Base-by-base conservation (phyloP, 495 filamentous ascomycete species). In the Venustampulla echinocandica region DNA sequence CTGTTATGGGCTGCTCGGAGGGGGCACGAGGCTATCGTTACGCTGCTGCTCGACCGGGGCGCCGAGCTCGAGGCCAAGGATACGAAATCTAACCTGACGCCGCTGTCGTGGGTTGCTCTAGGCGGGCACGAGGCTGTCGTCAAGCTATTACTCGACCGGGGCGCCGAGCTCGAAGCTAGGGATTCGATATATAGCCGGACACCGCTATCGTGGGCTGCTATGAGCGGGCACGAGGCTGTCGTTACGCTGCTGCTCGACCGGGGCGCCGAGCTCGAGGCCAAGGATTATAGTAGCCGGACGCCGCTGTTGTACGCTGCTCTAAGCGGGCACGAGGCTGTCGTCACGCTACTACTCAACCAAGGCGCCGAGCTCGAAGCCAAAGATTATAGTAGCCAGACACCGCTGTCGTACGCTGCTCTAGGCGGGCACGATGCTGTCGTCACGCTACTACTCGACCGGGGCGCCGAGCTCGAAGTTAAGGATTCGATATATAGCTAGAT, bases 251-350 rank as follows among this genome's bases (percentile, higher is more conserved):
- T 49, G n/a, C 33, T 50, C 10, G 39, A 28, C 3, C n/a, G 44
- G 13, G 34, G 20, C 28, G 41, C 24, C 22, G 32, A 30, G 11
- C 3, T 23, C 20, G 33, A 50, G 13, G 4, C 39, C 4, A 19
- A 36, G 15, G 34, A 44, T 20, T 7, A 38, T 10, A 30, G 32
- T 23, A 6, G 4, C 10, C 10, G 19, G 36, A 44, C 44, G 15
- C 44, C 44, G 13, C 35, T 47, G 24, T 24, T 21, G 7, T 63
- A 44, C 50, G 69, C 69, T 14, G 64, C 64, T 21, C 50, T 43
- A 37, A 50, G 50, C 13, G 69, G 67, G 9, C 57, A 72, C 44
- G 49, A 61, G 23, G 59, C 43, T 11, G 55, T 67, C 10, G 57
- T 68, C 1, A 46, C 48, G 39, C 34, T 46, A 18, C 33, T 56